Base-by-base conservation (phyloP, 768 basidiomycete genomes). In the Panaeolus cyanescens region DNA sequence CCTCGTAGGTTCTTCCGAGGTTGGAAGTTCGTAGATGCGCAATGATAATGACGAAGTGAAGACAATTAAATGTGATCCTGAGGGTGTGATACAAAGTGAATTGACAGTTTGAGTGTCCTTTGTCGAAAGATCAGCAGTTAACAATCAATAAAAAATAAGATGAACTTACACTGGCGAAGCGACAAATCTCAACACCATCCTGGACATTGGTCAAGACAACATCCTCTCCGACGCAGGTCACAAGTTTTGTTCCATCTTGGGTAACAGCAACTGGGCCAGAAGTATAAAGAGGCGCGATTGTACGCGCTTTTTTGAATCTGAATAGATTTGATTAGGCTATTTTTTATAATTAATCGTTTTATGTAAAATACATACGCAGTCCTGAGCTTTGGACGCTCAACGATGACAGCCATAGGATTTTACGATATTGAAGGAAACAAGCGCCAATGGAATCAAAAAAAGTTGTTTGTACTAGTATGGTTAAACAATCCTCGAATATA, bases 61-160 rank as follows among this genome's bases (percentile, higher is more conserved):
- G 25, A 93, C 83, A 42, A 92, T 69, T 19, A 99, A 83, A 67
- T 91, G 85, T 40, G 84, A 84, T 2, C 88, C 81, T 20, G 89
- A 89, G 58, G 87, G 89, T 5, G 95, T 88, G 31, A 96, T 78
- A 64, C 93, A 90, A 25, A 99, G 80, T 1, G 96, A 85, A 17
- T 91, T 93, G 69, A 97, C 87, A 15, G 89, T 75, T 74, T 92
- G 89, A 6, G 91, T 86, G 71, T 95, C 95, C 96, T 99, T 37
- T 59, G 50, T 19, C 20, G 42, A 54, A 54, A 22, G 50, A 59
- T 61, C 42, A 55, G 25, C 55, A 37, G 15, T 10, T 45, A 32
- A 55, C 25, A 13, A 15, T 63, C 13, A 64, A 25, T 54, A 8
- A 64, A 36, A 59, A 32, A 59, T 28, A 13, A 17, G 36, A 22